Base-by-base conservation (phyloP, 169 alveolate species). In the Plasmodium ovale region DNA sequence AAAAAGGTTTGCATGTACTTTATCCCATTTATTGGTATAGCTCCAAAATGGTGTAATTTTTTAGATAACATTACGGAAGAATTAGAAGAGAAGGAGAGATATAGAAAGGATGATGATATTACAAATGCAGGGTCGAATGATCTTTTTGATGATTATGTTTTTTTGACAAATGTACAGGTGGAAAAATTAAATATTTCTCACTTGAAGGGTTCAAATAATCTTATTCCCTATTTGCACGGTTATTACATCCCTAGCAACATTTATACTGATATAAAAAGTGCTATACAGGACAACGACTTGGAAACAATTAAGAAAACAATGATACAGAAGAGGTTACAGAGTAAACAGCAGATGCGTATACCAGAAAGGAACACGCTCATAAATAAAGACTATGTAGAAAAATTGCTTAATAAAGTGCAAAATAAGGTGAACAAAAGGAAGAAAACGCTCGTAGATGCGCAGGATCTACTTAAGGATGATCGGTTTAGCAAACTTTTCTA, bases 21-120 rank as follows among this genome's bases (percentile, higher is more conserved):
- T 88, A 92, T 97, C 5, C 99, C 99, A 12, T 89, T 92, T 71
- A 87, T 98, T 37, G 99, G 99, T 1, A 96, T 97, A 7, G 99
- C 99, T 10, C 99, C 99, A 53, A 96, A 89, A 25, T 98, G 99
- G 99, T 97, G 99, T 56, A 94, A 99, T 47, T 98, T 97, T 94
- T 89, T 98, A 58, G 99, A 98, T 79, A 96, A 95, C 82, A 93
- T 98, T 33, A 98, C 99, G 0, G 99, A 98, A 88, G 99, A 98
- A 89, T 88, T 98, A 92, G 99, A 97, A 87, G 98, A 96, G 69
- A 93, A 92, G 25, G 91, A 71, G 53, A 65, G 33, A 39, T 70
- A 85, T 42, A 56, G 89, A 3, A 93, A 87, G 54, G 79, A 95
- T 14, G 93, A 97, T 44, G 84, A 95, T 42, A 88, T 95, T 31